Base-by-base conservation (phyloP, 106 monocot species). In the Apostasia shenzhenica region DNA sequence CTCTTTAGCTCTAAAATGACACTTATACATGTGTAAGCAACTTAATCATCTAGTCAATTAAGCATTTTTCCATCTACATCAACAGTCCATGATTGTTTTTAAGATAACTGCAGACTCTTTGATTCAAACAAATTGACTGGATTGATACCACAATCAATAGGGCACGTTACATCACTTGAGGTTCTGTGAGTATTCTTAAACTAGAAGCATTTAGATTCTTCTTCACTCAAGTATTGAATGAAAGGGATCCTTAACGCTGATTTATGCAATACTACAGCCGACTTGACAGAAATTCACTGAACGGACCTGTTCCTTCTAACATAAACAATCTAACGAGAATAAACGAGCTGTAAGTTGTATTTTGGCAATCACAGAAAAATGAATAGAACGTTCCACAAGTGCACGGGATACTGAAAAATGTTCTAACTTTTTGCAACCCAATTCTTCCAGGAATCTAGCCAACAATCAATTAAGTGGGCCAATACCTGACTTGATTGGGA, bases 21-120 rank as follows among this genome's bases (percentile, higher is more conserved):
- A 11, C 55, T 87, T 54, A 82, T 85, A 82, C 95, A 95, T 66
- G 2, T 89, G 95, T 95, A 87, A 89, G 86, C 59, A 56, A 46
- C 8, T 26, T 1, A 2, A 63, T 2, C 14, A 57, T 4, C n/a
- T 0, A 51, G 52, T 38, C 26, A 5, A 46, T 56, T 58, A 12
- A 47, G 40, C 37, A 40, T 56, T 14, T 14, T 51, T 8, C 8
- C 37, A 3, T 62, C 52, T 7, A 57, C 3, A 3, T 51, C 14
- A 10, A 39, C 8, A 67, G 54, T 53, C 41, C 54, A 11, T 79
- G 52, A 56, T 61, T 55, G 47, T 45, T 38, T 56, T 51, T 8
- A 54, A 14, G 48, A 8, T 56, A 14, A 48, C 61, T 54, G 68
- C 76, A 95, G 95, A 57, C 66, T 95, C 54, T 80, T 95, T 48